These are phyloP conservation scores for Poronia punctata DNA, from an alignment of 495 filamentous ascomycete genomes.

Conservation along the genomic window DNA sequence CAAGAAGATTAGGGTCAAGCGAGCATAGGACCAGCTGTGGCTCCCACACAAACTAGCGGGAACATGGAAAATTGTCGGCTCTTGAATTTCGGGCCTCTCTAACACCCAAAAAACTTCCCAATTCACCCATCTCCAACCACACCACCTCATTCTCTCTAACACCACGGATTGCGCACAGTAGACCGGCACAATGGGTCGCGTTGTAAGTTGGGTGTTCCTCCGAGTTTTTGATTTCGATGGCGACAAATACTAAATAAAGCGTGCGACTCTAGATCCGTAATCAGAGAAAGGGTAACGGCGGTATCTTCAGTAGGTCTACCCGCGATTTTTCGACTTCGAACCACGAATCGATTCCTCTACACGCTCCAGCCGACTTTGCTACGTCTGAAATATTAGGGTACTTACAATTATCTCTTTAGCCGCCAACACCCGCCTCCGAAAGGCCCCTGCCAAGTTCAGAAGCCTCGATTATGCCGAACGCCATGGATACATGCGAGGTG, in stretches of 20 bases:
- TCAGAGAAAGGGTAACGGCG: slow-evolving; percentile 96
- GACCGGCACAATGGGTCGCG: slow-evolving; percentile 42
- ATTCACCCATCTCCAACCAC: slow-evolving; percentile 13
- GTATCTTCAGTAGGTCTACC: slow-evolving; percentile 82
- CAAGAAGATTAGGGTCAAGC: slow-evolving; percentile 27
- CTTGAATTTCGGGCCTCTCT: slow-evolving; percentile 18
- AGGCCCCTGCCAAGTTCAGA: slow-evolving; percentile 82
- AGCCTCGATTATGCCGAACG: slow-evolving; percentile 90
- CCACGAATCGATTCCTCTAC: slow-evolving; percentile 1
- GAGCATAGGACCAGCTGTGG: slow-evolving; percentile 14
- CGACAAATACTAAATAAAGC: slow-evolving; percentile 15
- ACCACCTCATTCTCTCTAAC: slow-evolving; percentile 17
- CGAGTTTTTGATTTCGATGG: not conserved
- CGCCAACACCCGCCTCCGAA: slow-evolving; percentile 80
- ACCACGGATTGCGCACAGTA: slow-evolving; percentile 26
- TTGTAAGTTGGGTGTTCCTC: slow-evolving; percentile 33
- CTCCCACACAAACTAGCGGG: slow-evolving; percentile 24
- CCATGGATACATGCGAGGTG: slow-evolving; percentile 92
- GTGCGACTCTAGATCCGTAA: slow-evolving; percentile 67
- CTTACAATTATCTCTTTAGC: slow-evolving; percentile 19
- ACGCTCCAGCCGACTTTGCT: slow-evolving; percentile 14
- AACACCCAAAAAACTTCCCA: slow-evolving; percentile 22
- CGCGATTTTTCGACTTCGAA: no score
- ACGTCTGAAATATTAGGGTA: not conserved
- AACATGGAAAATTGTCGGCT: slow-evolving; percentile 28